Evolutionary conservation across 192 early-diverging fungal species (phyloP), one percentile per base, ranked within the genome.

Genomic region (Powellomyces hirtus): DNA sequence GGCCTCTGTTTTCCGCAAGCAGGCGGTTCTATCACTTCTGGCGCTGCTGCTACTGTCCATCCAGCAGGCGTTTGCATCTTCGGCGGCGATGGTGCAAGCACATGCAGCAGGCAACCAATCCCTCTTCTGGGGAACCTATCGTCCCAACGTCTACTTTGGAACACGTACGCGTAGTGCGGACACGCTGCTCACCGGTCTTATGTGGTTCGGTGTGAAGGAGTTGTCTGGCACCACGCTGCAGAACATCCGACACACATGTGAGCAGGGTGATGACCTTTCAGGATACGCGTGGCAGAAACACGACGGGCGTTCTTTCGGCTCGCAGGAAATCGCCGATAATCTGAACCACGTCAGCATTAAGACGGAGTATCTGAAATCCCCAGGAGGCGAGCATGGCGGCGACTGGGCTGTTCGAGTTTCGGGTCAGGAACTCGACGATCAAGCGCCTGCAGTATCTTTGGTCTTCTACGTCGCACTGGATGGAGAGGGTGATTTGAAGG

Each of bases 81-180:
- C n/a, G n/a, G n/a, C n/a, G n/a, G n/a, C n/a, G n/a, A n/a, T n/a
- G n/a, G n/a, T n/a, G n/a, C n/a, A 56, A 16, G 53, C 53, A 27
- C 53, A 56, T 6, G 38, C 50, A 1, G 64, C 64, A 20, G 46
- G 22, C 63, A 84, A 84, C 64, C 45, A 72, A 22, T 84, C 87
- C 0, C 81, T 98, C 6, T 75, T 84, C 55, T 96, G 95, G 94
- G 94, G 95, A 22, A 91, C 90, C 0, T 95, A 95, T 72, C 78
- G 95, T 50, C 94, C 95, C 11, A 92, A 94, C 74, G 76, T 98
- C 20, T 98, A 96, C 76, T 94, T 56, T 69, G 95, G 95, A 38
- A 90, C 89, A 0, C 84, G 91, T 0, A 88, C 93, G 14, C 88
- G 92, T 44, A 55, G 87, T 30, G 79, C 90, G 0, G 80, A 91